Percentiles rank a stretch among this genome's conserved stretches.
Evolutionary conservation across 75 land plant species (phyloP).

Genomic region (Picea sitchensis): DNA sequence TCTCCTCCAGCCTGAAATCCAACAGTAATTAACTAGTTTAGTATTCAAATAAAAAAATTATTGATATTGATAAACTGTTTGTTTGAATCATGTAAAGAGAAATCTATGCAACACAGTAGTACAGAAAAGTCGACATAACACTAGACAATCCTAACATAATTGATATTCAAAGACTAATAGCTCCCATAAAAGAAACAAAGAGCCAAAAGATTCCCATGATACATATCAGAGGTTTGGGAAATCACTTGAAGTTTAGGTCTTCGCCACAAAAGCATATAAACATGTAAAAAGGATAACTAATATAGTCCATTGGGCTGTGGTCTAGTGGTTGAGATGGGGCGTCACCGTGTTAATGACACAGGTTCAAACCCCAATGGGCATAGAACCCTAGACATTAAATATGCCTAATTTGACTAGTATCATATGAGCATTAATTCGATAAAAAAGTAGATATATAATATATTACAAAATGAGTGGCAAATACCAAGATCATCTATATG

Average conservation of each 20-base stretch:
- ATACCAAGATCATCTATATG: background rate
- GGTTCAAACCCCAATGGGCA: too few species aligned
- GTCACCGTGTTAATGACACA: too few species aligned
- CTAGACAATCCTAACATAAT: background rate
- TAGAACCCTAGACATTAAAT: too few species aligned
- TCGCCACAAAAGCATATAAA: too few species aligned
- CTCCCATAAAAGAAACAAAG: background rate
- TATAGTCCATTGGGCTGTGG: too few species aligned
- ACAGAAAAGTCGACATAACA: too few species aligned
- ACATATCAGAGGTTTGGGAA: background rate
- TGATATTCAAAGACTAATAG: background rate
- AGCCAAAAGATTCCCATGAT: background rate
- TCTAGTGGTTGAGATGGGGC: too few species aligned
- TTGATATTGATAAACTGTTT: background rate
- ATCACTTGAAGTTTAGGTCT: background rate
- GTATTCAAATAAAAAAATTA: background rate
- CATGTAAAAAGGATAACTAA: too few species aligned
- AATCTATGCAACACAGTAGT: background rate
- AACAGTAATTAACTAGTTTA: background rate
- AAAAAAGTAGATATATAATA: too few species aligned
- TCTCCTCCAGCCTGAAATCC: constrained; percentile 77
- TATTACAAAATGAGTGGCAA: background rate
- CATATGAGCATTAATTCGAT: too few species aligned
- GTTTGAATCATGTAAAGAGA: background rate
- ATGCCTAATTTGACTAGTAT: too few species aligned